A percentile compares a stretch with the other conserved stretches of the same genome.
Evolutionary conservation across 2,329 filamentous ascomycete genomes (phyloP).

Genomic region (Chlorencoelia australis): DNA sequence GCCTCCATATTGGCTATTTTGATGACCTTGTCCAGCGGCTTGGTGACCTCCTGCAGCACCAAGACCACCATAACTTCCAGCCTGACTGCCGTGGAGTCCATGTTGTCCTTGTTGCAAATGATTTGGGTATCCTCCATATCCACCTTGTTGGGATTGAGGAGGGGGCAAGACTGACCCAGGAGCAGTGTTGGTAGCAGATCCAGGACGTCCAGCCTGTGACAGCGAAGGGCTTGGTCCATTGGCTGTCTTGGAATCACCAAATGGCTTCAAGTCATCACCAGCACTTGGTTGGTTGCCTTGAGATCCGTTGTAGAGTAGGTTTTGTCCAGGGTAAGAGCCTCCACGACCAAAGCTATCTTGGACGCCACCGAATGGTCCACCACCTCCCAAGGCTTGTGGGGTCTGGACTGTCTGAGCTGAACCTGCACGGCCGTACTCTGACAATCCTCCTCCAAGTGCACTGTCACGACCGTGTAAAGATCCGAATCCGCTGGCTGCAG

Average conservation of each 20-base stretch:
- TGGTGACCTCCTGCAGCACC: slow-evolving; percentile 40
- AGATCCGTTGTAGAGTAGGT: slow-evolving; percentile 23
- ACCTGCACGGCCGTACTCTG: slow-evolving; percentile 27
- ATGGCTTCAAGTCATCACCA: slow-evolving; percentile 29
- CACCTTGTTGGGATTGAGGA: slow-evolving; percentile 25
- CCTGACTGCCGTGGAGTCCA: slow-evolving; percentile 27
- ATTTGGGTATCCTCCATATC: slow-evolving; percentile 28
- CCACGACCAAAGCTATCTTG: slow-evolving; percentile 28
- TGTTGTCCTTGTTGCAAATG: slow-evolving; percentile 28
- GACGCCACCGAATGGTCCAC: slow-evolving; percentile 23
- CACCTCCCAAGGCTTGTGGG: slow-evolving; percentile 25
- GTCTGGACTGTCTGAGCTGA: slow-evolving; percentile 26
- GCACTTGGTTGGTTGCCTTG: slow-evolving; percentile 24
- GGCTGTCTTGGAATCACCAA: slow-evolving; percentile 27
- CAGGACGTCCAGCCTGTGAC: slow-evolving; percentile 27
- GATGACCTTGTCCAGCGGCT: slow-evolving; percentile 32
- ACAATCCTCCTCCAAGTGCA: slow-evolving; percentile 23
- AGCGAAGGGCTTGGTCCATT: slow-evolving; percentile 28
- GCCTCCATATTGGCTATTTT: slow-evolving; percentile 33
- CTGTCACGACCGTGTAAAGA: slow-evolving; percentile 28
- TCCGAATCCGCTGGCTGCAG: slow-evolving; percentile 25
- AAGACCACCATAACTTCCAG: slow-evolving; percentile 29
- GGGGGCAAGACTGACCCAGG: slow-evolving; percentile 27
- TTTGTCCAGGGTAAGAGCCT: slow-evolving; percentile 27
- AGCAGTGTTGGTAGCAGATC: slow-evolving; percentile 28